phyloP scores from a whole-genome alignment of 2,329 filamentous ascomycete genomes.

The Elsinoe fawcettii region DNA sequence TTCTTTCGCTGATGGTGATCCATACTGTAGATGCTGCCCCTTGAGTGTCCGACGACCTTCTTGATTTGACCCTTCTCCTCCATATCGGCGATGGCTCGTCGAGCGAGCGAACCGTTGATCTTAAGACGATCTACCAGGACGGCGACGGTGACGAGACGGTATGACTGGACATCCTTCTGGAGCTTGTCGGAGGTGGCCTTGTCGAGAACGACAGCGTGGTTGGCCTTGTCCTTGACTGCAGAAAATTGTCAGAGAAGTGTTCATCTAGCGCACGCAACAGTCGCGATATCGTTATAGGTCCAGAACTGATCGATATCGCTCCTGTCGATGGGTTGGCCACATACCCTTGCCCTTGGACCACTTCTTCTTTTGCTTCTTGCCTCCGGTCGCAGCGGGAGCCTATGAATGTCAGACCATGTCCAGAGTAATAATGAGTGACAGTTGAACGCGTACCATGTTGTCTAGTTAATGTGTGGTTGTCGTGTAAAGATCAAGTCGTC shows the following conservation, averaged over 20 bases:
- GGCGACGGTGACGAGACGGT: conserved; percentile 97
- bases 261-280: not conserved
- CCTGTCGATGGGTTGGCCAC: conserved; percentile 15
- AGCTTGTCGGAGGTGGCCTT: conserved; percentile 97
- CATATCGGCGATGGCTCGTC: conserved; percentile 79
- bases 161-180: conserved; percentile 99
- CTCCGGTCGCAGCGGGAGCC: conserved; percentile 55
- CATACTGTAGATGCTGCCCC: conserved; percentile 96
- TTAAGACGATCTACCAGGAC: conserved; percentile 99
- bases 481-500: not conserved
- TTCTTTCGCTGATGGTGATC: conserved; percentile 24
- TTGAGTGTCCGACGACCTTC: conserved; percentile 92
- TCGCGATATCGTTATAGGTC: not conserved
- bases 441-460: conserved; percentile 34
- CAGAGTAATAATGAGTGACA: not conserved
- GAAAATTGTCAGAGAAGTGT: not conserved
- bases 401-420: conserved; percentile 18
- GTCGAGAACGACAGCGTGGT: conserved; percentile 98
- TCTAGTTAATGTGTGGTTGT: conserved; percentile 30
- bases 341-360: conserved; percentile 52
- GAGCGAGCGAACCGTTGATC: conserved; percentile 97
- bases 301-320: not conserved
- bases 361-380: conserved; percentile 80
- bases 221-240: conserved; percentile 99
- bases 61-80: conserved; percentile 99